Evolutionary conservation across 2,329 filamentous ascomycete species (phyloP).

Genomic region (Fusarium pilosicola): DNA sequence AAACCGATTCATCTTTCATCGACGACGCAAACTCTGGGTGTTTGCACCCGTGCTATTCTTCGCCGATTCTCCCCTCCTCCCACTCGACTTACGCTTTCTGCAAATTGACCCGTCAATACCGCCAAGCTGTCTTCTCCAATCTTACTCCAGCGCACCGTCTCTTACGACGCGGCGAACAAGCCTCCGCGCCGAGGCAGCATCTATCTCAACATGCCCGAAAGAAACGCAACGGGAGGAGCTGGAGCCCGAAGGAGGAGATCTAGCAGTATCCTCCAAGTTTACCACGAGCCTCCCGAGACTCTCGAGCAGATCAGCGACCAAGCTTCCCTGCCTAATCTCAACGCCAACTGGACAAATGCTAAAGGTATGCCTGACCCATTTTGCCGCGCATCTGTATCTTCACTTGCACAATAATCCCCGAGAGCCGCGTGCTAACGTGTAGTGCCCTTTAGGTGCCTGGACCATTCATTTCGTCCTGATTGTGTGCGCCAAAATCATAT

Average conservation of each 20-base stretch:
- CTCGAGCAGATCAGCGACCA: slow-evolving; percentile 98
- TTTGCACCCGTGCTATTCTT: slow-evolving; percentile 11
- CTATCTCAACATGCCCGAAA: slow-evolving; percentile 69
- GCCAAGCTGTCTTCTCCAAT: slow-evolving; percentile 95
- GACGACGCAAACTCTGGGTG: slow-evolving; percentile 17
- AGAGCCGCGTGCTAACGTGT: slow-evolving; percentile 30
- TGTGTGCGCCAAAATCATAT: slow-evolving; percentile 90
- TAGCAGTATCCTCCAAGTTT: slow-evolving; percentile 91
- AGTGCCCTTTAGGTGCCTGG: slow-evolving; percentile 79
- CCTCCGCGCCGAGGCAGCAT: slow-evolving; percentile 69
- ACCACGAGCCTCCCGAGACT: slow-evolving; percentile 95
- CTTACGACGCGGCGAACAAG: slow-evolving; percentile 86
- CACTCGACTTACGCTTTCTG: slow-evolving; percentile 21
- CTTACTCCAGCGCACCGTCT: slow-evolving; percentile 88
- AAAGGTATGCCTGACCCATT: slow-evolving; percentile 74
- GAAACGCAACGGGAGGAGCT: slow-evolving; percentile 56
- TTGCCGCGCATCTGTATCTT: not conserved
- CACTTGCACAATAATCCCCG: not conserved
- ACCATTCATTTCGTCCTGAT: slow-evolving; percentile 97
- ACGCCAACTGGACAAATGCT: slow-evolving; percentile 98
- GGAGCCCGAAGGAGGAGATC: slow-evolving; percentile 85
- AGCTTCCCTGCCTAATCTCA: slow-evolving; percentile 91
- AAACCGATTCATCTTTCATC: slow-evolving; percentile 15
- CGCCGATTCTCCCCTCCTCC: slow-evolving; percentile 24
- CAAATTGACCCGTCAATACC: slow-evolving; percentile 68